Conservation (phyloP, 306 rosid species). For the Biancaea sappan region DNA sequence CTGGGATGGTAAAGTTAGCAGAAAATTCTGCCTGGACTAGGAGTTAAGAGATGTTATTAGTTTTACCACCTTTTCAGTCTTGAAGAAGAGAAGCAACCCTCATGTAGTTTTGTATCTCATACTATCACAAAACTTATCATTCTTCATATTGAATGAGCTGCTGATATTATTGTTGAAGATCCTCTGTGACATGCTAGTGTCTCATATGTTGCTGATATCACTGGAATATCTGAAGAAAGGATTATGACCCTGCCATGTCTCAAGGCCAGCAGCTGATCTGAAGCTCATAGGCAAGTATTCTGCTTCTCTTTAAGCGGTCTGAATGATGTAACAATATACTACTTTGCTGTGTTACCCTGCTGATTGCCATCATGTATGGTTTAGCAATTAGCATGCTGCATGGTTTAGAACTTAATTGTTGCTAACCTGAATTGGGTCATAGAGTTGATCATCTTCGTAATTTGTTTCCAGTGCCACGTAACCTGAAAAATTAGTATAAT, state of each 20-base stretch:
- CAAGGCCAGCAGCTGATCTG: conserved; percentile 41
- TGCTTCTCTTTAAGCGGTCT: conserved; percentile 38
- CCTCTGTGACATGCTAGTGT: conserved; percentile 18
- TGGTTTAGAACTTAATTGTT: background rate
- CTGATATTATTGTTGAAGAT: conserved; percentile 22
- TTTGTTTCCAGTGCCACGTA: conserved; percentile 25
- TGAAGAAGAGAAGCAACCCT: background rate
- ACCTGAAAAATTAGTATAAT: conserved; percentile 19
- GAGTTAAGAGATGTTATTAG: conserved; percentile 15
- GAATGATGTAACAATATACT: conserved; percentile 34
- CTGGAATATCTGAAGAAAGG: conserved; percentile 40
- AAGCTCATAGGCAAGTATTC: conserved; percentile 59
- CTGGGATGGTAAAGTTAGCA: conserved; percentile 9
- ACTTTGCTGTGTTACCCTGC: conserved; percentile 24
- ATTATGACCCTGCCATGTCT: conserved; percentile 36
- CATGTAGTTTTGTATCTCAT: conserved; percentile 7
- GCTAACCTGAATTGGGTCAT: conserved; percentile 15
- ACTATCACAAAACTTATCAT: conserved; percentile 15
- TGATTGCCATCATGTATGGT: conserved; percentile 33
- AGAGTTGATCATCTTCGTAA: background rate
- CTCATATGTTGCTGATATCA: conserved; percentile 18
- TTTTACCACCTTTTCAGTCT: conserved; percentile 3
- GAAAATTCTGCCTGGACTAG: background rate
- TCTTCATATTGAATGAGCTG: conserved; percentile 29
- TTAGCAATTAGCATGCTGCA: conserved; percentile 30